Base-by-base conservation (phyloP, 352 stramenopile species). In the Blastocystis sp. region DNA sequence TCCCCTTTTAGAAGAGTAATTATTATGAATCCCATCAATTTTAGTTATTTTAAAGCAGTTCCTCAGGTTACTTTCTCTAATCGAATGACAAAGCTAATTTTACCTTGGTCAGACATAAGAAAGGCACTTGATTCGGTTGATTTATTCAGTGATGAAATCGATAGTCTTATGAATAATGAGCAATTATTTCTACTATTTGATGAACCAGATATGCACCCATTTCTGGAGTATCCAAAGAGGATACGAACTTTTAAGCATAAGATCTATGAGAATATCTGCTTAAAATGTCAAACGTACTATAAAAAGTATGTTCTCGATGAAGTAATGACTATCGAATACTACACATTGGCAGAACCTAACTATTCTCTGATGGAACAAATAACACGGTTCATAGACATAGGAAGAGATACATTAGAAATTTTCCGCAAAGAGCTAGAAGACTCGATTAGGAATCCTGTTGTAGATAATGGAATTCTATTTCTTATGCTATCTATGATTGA, bases 381-480 rank as follows among this genome's bases (percentile, higher is more conserved):
- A 0, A 30, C 11, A 5, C 30, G 11, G 16, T 39, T 9, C 5
- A 13, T 81, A 13, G n/a, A 81, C 13, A 11, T 18, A 16, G 70
- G 16, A 37, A n/a, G 65, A 26, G 70, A 81, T 18, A 24, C 11
- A 0, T 9, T 81, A 20, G 55, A 59, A n/a, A 20, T 41, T 3
- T 64, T 41, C 5, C n/a, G n/a, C 43, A 63, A 54, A 45, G 13
- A 20, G 0, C 37, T 81, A n/a, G 30, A 56, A 30, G 34, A 81
- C 18, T 30, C 13, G n/a, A 47, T 81, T 30, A 37, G 45, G 11
- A 47, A 81, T 0, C 20, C 8, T 37, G 24, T 54, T 3, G 41
- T 73, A 20, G 26, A 64, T 26, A 66, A 18, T 3, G 47, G 73
- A 85, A 66, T 85, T 8, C 30, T 66, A 20, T 85, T 85, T 65